Evolutionary conservation across 2,329 filamentous ascomycete genomes (phyloP).

Genomic region (Basipetospora chlamydospora): DNA sequence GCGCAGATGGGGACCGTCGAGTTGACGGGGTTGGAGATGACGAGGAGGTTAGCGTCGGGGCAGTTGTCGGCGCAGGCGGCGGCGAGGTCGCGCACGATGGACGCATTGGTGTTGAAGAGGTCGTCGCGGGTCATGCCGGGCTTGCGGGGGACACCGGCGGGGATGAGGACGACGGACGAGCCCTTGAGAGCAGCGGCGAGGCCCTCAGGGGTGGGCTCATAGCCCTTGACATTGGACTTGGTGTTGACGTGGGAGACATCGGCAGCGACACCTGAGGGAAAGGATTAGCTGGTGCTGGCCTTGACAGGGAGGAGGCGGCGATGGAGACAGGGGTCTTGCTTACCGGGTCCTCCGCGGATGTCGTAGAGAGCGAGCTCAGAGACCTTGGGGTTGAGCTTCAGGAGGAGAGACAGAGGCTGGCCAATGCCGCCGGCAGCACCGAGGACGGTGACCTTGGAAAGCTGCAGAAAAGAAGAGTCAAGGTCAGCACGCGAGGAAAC

Average conservation of each 20-base stretch:
- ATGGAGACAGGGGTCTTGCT: conserved; percentile 18
- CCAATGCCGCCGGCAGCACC: conserved; percentile 97
- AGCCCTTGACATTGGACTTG: conserved; percentile 86
- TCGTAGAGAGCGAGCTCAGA: conserved; percentile 93
- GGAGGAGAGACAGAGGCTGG: conserved; percentile 89
- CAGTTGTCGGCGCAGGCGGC: conserved; percentile 81
- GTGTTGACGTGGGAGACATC: conserved; percentile 99
- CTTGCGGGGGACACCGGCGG: conserved; percentile 96
- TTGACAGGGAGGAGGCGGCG: background rate
- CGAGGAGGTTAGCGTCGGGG: conserved; percentile 86
- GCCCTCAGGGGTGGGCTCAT: conserved; percentile 61
- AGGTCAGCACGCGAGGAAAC: background rate
- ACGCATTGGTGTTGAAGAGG: conserved; percentile 99
- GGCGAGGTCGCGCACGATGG: conserved; percentile 95
- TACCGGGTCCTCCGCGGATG: conserved; percentile 87
- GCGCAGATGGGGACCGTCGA: conserved; percentile 95
- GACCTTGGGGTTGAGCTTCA: conserved; percentile 97
- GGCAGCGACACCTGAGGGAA: conserved; percentile 74
- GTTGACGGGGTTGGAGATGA: conserved; percentile 99
- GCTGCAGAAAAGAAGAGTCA: conserved; percentile 32
- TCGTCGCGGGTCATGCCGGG: conserved; percentile 99
- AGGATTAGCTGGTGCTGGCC: conserved; percentile 9
- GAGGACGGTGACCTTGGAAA: conserved; percentile 94
- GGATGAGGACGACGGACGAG: conserved; percentile 90
- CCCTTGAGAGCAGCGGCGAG: conserved; percentile 70